Percentiles rank a stretch among this genome's conserved stretches.
Conservation (phyloP, 2,329 filamentous ascomycete genomes). For the Talaromyces sp. region DNA sequence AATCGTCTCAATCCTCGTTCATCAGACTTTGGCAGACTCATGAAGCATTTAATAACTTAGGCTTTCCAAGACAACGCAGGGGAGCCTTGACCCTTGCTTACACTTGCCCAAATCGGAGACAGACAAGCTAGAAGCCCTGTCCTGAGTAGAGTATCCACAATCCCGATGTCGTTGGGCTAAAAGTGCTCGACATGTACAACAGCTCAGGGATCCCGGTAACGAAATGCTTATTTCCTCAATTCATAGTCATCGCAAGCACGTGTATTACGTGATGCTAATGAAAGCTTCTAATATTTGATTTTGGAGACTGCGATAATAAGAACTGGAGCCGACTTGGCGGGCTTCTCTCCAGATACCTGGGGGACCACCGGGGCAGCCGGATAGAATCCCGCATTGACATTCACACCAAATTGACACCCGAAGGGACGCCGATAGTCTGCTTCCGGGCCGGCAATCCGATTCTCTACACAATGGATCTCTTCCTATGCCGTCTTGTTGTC, state of each 20-base stretch:
- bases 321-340: background rate
- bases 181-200: background rate
- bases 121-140: background rate
- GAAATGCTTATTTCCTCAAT: background rate
- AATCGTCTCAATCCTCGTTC: background rate
- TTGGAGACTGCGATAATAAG: background rate
- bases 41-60: background rate
- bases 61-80: background rate
- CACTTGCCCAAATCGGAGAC: background rate
- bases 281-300: background rate
- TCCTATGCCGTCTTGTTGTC: background rate
- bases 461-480: background rate
- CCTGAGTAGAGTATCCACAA: background rate
- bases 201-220: background rate
- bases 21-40: background rate
- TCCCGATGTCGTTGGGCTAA: background rate
- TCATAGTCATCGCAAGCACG: background rate
- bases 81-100: background rate
- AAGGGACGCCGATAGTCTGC: background rate
- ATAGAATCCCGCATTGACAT: background rate
- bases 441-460: background rate
- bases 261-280: background rate
- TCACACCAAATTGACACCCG: background rate
- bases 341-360: background rate
- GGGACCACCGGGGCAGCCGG: background rate